phyloP scores from a whole-genome alignment of 2,329 filamentous ascomycete genomes.

The Pyrenochaeta sp. region DNA sequence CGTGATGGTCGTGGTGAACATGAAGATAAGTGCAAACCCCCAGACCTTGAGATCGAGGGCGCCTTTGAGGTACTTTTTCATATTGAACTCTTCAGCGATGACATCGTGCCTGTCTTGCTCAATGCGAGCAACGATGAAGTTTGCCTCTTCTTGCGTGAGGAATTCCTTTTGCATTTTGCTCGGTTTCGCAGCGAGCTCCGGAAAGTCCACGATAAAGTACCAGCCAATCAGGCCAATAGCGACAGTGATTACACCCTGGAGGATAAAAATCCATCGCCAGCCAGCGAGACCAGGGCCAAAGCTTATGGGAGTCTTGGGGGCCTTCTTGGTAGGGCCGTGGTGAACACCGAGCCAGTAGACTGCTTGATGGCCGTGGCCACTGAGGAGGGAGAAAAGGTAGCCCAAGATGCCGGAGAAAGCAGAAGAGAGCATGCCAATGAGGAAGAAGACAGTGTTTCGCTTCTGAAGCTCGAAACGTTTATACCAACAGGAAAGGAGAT shows the following conservation, averaged over 20 bases:
- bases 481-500: slow-evolving; percentile 68
- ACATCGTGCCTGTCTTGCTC: slow-evolving; percentile 38
- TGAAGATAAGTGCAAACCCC: slow-evolving; percentile 31
- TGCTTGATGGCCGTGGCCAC: slow-evolving; percentile 53
- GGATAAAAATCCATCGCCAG: slow-evolving; percentile 38
- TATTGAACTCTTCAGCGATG: slow-evolving; percentile 34
- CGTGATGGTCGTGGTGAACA: slow-evolving; percentile 33
- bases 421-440: slow-evolving; percentile 33
- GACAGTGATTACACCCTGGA: slow-evolving; percentile 31
- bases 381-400: slow-evolving; percentile 54
- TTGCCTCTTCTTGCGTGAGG: slow-evolving; percentile 32
- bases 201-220: slow-evolving; percentile 38
- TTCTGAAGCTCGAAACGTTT: slow-evolving; percentile 63
- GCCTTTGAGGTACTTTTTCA: slow-evolving; percentile 25
- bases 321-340: slow-evolving; percentile 42
- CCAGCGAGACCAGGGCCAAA: slow-evolving; percentile 42
- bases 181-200: slow-evolving; percentile 29
- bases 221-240: slow-evolving; percentile 27
- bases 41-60: slow-evolving; percentile 30
- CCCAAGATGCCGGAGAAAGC: slow-evolving; percentile 35
- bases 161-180: slow-evolving; percentile 32
- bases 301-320: slow-evolving; percentile 25
- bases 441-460: slow-evolving; percentile 64
- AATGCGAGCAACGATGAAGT: slow-evolving; percentile 37
- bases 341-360: slow-evolving; percentile 29